Evolutionary conservation across 768 basidiomycete genomes (phyloP), one percentile per base, ranked within the genome.

Genomic region (Russula virescens): DNA sequence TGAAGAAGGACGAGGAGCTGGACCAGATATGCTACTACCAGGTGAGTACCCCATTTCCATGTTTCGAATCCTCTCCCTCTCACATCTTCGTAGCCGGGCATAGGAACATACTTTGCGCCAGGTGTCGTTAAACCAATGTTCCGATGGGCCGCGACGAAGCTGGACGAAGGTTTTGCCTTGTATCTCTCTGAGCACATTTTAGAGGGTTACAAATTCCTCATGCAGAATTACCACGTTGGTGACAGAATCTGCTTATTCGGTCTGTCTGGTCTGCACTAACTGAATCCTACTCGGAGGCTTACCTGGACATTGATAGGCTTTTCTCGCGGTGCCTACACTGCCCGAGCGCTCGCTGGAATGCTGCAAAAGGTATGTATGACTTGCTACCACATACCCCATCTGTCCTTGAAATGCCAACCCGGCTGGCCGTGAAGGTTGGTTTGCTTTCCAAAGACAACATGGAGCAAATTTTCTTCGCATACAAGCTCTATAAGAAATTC

Each of bases 241-340:
- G 89, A 90, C 70, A 88, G 79, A 71, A 81, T 91, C 38, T 89
- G 85, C 68, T 72, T 91, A 21, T 89, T 90, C 61, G 88, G 87
- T 85, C 58, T 23, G 75, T 42, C 40, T 11, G 7, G 13, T 40
- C 34, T 23, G 47, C 13, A 7, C 2, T 25, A 23, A 31, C 31
- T 7, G 5, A 9, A 69, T 63, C 62, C 51, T 11, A 42, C 49
- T 53, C 71, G 23, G 66, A n/a, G n/a, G n/a, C n/a, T n/a, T n/a
- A n/a, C n/a, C n/a, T n/a, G n/a, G n/a, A n/a, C 61, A 63, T 73
- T 55, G 31, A 66, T 69, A 85, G 89, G 91, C 0, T 94, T 93
- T 69, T 92, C 90, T 50, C 81, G 91, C 35, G 84, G 84, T 16
- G 81, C 81, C 3, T 86, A 83, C 69, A 83, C 84, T 11, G 80